Evolutionary conservation across 139 green algal species (phyloP), one percentile per base, ranked within the genome.

Genomic region (Asterochloris sp.): DNA sequence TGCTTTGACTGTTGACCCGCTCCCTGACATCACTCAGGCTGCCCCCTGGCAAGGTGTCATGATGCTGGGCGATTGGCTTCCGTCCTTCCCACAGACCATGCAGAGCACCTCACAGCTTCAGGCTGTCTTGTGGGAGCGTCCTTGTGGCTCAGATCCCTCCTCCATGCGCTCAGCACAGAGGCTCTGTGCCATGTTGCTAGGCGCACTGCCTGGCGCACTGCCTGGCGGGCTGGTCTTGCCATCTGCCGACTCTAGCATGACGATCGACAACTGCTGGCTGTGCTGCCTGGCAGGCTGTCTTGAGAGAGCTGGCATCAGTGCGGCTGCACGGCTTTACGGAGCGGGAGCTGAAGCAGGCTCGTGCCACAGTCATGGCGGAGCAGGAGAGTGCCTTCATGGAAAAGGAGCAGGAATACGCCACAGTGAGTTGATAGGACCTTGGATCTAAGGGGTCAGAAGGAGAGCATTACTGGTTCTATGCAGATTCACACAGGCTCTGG

Each of bases 251-350:
- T 54, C 6, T 54, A 54, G 38, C 38, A 54, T 54, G 2, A 6
- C 6, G 38, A 10, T 54, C 6, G 38, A 54, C 38, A 6, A 54
- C 38, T 54, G 4, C 38, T 54, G 38, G 38, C 38, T 54, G 38
- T 54, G 38, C 38, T 38, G 54, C 62, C 23, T 12, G 77, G 47
- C 81, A 96, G 89, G 79, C 84, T 0, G 19, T 94, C 54, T 74
- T 96, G 84, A 83, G 78, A 10, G 92, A 98, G 91, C 73, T 97
- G 73, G 92, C 94, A 10, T 87, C 94, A 10, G 84, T 95, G 23
- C 80, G 94, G 63, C 69, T 91, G 81, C 90, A 97, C 79, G 93
- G 94, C 67, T 89, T 97, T 60, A 82, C 69, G 9, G 64, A 85
- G 27, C 71, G 78, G n/a, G 88, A 95, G 81, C 15, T 94, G 0